Evolutionary conservation across 768 basidiomycete species (phyloP).

Genomic region (Pluteus cervinus): DNA sequence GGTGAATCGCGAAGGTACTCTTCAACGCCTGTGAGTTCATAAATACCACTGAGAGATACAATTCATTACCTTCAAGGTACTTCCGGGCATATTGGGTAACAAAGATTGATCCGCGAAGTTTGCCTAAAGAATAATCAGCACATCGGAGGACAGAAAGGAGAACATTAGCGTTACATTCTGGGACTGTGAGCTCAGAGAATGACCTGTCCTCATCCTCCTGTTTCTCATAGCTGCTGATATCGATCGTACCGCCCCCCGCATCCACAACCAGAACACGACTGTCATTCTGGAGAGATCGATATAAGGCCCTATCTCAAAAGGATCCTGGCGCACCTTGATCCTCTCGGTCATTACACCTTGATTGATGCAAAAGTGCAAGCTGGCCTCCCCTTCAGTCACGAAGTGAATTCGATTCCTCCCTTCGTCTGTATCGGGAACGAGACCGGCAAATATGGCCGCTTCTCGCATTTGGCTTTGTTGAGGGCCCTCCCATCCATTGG

Average conservation of each 20-base stretch:
- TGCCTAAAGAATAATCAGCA: slow-evolving; percentile 21
- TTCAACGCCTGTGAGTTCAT: no score
- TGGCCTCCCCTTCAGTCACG: slow-evolving; percentile 56
- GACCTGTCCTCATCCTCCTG: slow-evolving; percentile 14
- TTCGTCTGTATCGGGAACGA: slow-evolving; percentile 27
- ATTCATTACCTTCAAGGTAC: slow-evolving; percentile 24
- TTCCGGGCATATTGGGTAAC: slow-evolving; percentile 28
- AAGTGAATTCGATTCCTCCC: slow-evolving; percentile 38
- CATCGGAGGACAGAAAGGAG: no score
- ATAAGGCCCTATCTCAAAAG: slow-evolving; percentile 1
- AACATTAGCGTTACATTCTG: slow-evolving; percentile 20
- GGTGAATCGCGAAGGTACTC: slow-evolving; percentile 29
- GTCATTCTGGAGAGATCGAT: slow-evolving; percentile 7
- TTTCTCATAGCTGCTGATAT: slow-evolving; percentile 38
- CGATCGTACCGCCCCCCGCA: slow-evolving; percentile 44
- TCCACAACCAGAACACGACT: slow-evolving; percentile 37
- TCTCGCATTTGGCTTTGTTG: slow-evolving; percentile 41
- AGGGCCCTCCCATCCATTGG: slow-evolving; percentile 44
- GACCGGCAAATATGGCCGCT: slow-evolving; percentile 36
- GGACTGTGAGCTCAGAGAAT: slow-evolving; percentile 34
- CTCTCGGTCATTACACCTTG: slow-evolving; percentile 30
- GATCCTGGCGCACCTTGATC: slow-evolving; percentile 15
- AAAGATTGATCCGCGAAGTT: slow-evolving; percentile 34
- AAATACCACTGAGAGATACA: not conserved
- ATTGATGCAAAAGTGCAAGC: slow-evolving; percentile 42